Conservation (phyloP, 2,329 filamentous ascomycete genomes). For the Phyllosticta citribraziliensis region DNA sequence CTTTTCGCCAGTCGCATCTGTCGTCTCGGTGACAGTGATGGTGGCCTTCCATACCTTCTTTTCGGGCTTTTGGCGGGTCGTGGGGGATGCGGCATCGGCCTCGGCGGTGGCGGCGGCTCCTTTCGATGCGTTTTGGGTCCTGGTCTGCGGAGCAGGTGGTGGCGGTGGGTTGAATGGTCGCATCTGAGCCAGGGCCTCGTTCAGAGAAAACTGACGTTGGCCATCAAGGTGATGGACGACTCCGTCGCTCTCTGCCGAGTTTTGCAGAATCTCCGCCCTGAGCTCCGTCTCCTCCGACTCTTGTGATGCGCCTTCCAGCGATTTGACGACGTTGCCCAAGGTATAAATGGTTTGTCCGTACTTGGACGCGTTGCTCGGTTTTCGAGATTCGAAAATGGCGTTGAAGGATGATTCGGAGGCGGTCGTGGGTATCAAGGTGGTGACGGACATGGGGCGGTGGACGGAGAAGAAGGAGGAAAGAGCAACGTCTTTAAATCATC, state of each 20-base stretch:
- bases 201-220: conserved; percentile 22
- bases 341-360: conserved; percentile 40
- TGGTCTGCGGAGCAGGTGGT: conserved; percentile 49
- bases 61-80: conserved; percentile 16
- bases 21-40: conserved; percentile 44
- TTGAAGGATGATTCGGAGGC: conserved; percentile 67
- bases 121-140: background rate
- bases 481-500: conserved; percentile 59
- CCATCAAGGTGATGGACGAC: conserved; percentile 25
- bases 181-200: conserved; percentile 42
- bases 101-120: conserved; percentile 19
- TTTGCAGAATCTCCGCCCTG: conserved; percentile 28
- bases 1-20: conserved; percentile 39
- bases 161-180: conserved; percentile 81
- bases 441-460: conserved; percentile 86
- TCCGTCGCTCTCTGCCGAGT: conserved; percentile 22
- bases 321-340: conserved; percentile 33
- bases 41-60: conserved; percentile 35
- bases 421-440: conserved; percentile 64
- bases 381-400: conserved; percentile 55
- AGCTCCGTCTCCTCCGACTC: conserved; percentile 26
- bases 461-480: conserved; percentile 92
- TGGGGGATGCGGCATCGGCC: conserved; percentile 19
- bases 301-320: conserved; percentile 26
- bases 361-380: conserved; percentile 26